Evolutionary conservation across 371 early-diverging fungal species (phyloP).

Genomic region (Rhizomucor pusillus): DNA sequence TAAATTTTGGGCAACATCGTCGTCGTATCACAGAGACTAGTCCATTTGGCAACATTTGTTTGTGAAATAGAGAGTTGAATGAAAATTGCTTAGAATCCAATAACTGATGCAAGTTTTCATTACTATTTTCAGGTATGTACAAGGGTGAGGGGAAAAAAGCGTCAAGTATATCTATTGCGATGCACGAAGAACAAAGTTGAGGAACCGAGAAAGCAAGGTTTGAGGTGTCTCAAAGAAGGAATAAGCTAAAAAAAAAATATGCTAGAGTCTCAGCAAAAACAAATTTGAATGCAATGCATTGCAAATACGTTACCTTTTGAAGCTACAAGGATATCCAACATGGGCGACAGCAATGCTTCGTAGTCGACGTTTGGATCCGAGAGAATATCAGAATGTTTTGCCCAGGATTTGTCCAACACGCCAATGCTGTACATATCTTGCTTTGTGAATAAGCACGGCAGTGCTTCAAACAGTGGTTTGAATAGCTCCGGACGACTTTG

Average conservation of each 20-base stretch:
- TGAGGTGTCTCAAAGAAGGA: constrained; percentile 48
- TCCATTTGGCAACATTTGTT: too few species aligned
- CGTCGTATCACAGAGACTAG: too few species aligned
- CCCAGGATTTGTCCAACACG: constrained; percentile 23
- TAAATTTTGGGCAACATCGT: too few species aligned
- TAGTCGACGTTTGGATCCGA: constrained; percentile 20
- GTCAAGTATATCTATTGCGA: too few species aligned
- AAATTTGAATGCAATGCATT: too few species aligned
- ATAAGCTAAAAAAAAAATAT: constrained; percentile 34
- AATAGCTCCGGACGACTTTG: constrained; percentile 32
- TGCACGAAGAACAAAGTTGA: too few species aligned
- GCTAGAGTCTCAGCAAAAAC: too few species aligned
- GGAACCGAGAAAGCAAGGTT: constrained; percentile 37
- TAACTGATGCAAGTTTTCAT: too few species aligned
- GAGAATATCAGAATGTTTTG: neutral
- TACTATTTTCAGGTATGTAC: too few species aligned
- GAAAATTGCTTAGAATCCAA: too few species aligned
- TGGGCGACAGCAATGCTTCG: constrained; percentile 27
- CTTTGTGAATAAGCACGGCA: constrained; percentile 39
- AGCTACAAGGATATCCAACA: constrained; percentile 39
- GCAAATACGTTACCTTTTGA: constrained; percentile 28
- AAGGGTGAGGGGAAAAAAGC: too few species aligned
- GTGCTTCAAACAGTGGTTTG: constrained; percentile 29
- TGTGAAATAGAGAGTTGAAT: too few species aligned
- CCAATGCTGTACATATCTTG: constrained; percentile 33